Evolutionary conservation across 2,329 filamentous ascomycete species (phyloP).

Genomic region (Diaporthe amygdali): DNA sequence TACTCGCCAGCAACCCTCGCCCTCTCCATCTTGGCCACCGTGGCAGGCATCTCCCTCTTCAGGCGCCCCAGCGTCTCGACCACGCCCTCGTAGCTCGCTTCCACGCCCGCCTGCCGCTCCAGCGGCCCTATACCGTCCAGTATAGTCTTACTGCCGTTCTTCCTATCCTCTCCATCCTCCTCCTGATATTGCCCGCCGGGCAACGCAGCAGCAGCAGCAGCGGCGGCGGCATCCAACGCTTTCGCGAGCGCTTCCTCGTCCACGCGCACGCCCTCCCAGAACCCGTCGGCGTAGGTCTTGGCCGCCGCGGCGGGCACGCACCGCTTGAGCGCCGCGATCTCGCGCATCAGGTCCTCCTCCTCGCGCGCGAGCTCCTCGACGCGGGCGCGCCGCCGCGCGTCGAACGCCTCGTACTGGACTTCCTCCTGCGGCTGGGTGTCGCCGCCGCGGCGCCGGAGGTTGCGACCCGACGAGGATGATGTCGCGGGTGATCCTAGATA

Average conservation of each 20-base stretch:
- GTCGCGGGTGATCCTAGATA: constrained; percentile 20
- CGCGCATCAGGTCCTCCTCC: constrained; percentile 68
- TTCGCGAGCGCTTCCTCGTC: constrained; percentile 52
- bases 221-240: constrained; percentile 30
- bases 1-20: constrained; percentile 65
- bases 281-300: constrained; percentile 44
- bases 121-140: constrained; percentile 39
- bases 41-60: constrained; percentile 65
- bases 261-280: constrained; percentile 44
- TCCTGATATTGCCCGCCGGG: constrained; percentile 26
- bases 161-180: constrained; percentile 26
- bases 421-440: constrained; percentile 46
- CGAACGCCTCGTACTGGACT: constrained; percentile 63
- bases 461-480: background rate
- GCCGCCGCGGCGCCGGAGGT: constrained; percentile 28
- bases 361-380: constrained; percentile 66
- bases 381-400: constrained; percentile 61
- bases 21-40: constrained; percentile 69
- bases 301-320: constrained; percentile 54
- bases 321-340: constrained; percentile 66
- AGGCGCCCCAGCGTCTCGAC: constrained; percentile 57
- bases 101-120: constrained; percentile 53
- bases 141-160: constrained; percentile 24
- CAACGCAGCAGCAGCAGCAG: background rate
- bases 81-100: constrained; percentile 51